Conservation (phyloP, 1,139 yeast genomes). For the Taphrina deformans region DNA sequence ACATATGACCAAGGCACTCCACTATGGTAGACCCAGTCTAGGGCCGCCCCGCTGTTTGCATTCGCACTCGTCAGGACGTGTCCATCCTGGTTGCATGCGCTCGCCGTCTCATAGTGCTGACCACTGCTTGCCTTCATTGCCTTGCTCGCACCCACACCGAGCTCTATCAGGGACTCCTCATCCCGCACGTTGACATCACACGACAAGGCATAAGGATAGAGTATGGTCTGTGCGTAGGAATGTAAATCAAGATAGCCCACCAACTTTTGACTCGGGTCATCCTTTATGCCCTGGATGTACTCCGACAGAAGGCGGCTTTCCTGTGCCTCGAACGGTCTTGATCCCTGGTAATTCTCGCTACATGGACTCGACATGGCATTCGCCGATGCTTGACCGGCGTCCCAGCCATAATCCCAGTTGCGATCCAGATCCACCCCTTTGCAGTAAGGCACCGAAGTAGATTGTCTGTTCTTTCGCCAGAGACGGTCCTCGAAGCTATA, state of each 20-base stretch:
- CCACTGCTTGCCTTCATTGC: slow-evolving; percentile 66
- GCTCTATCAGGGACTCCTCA: slow-evolving; percentile 73
- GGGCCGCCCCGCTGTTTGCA: slow-evolving; percentile 75
- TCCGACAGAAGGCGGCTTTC: slow-evolving; percentile 68
- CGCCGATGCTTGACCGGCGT: slow-evolving; percentile 44
- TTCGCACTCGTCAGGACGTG: slow-evolving; percentile 56
- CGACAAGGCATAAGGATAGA: slow-evolving; percentile 80
- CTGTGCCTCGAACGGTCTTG: slow-evolving; percentile 68
- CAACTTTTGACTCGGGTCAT: slow-evolving; percentile 57
- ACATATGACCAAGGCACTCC: slow-evolving; percentile 80
- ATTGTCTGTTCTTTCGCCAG: slow-evolving; percentile 88
- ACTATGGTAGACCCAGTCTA: slow-evolving; percentile 78
- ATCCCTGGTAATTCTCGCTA: slow-evolving; percentile 63
- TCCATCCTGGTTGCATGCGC: slow-evolving; percentile 61
- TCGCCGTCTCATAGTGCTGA: slow-evolving; percentile 63
- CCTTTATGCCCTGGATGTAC: slow-evolving; percentile 56
- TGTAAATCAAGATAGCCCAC: slow-evolving; percentile 80
- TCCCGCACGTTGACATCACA: slow-evolving; percentile 74
- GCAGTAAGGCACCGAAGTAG: slow-evolving; percentile 65
- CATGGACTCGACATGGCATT: slow-evolving; percentile 28
- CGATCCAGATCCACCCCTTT: slow-evolving; percentile 85
- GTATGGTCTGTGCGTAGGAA: slow-evolving; percentile 70
- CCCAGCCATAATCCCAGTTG: slow-evolving; percentile 75
- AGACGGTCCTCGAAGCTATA: slow-evolving; percentile 83
- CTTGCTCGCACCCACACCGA: slow-evolving; percentile 77